These are phyloP conservation scores for Alternaria longipes DNA, from an alignment of 2,329 filamentous ascomycete species.

Conservation along the genomic window DNA sequence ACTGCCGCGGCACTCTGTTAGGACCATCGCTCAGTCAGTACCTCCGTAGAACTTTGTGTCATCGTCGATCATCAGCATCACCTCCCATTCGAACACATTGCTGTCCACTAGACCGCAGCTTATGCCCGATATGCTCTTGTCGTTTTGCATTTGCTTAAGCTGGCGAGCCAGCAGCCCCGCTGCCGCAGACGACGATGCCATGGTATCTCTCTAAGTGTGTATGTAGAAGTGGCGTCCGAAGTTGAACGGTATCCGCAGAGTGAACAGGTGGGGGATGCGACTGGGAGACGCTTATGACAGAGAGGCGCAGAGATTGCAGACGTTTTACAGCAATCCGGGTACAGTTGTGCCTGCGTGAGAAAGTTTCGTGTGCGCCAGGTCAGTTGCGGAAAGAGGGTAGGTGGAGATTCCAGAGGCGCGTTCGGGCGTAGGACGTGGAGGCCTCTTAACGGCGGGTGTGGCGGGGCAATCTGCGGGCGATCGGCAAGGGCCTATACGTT, in stretches of 20 bases:
- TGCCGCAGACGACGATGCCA: constrained; percentile 61
- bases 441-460: constrained; percentile 10
- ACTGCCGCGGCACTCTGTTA: neutral
- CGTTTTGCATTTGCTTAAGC: constrained; percentile 91
- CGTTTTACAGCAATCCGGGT: constrained; percentile 1
- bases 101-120: constrained; percentile 88
- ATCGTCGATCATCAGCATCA: constrained; percentile 98
- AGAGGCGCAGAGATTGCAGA: constrained; percentile 1
- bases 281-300: neutral
- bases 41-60: constrained; percentile 94
- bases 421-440: constrained; percentile 24
- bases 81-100: constrained; percentile 96
- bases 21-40: constrained; percentile 51
- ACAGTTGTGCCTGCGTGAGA: neutral
- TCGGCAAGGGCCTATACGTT: neutral
- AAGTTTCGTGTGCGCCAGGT: neutral
- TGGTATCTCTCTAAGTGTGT: constrained; percentile 20
- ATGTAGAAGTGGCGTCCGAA: constrained; percentile 14
- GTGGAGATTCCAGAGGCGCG: constrained; percentile 24
- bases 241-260: constrained; percentile 11
- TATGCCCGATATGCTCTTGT: constrained; percentile 92
- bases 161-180: constrained; percentile 81
- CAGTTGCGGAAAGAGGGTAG: constrained; percentile 10
- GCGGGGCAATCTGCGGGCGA: constrained; percentile 34
- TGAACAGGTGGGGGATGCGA: constrained; percentile 1